Conservation (phyloP, 2,329 filamentous ascomycete genomes). For the Drechslerella dactyloides region DNA sequence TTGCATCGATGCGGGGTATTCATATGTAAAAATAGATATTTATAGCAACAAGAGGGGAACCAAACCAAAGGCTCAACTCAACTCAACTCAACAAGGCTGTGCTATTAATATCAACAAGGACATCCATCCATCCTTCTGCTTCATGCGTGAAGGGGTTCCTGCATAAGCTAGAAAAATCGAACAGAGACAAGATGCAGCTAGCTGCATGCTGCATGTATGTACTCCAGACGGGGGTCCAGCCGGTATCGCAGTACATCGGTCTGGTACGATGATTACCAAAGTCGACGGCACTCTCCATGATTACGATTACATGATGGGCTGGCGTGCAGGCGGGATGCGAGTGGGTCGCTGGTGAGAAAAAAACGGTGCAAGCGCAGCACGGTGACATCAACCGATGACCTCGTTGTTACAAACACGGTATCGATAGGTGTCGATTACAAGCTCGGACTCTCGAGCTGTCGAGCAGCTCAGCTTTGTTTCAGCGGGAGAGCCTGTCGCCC, state of each 20-base stretch:
- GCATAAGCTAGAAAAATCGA: conserved; percentile 46
- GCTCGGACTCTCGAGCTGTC: no score
- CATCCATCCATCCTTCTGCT: conserved; percentile 5
- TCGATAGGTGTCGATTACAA: no score
- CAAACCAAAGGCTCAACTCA: background rate
- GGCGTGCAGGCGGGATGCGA: background rate
- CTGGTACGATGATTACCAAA: background rate
- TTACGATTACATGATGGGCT: background rate
- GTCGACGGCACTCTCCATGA: background rate
- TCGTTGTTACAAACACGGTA: no score
- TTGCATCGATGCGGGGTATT: no score
- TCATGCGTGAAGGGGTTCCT: conserved; percentile 47
- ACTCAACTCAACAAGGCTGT: conserved; percentile 33
- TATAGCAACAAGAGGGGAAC: conserved; percentile 1
- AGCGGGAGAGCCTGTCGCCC: no score
- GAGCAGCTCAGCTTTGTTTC: no score
- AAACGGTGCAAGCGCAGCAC: conserved; percentile 12
- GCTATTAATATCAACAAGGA: conserved; percentile 41
- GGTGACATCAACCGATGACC: no score
- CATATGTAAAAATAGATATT: no score
- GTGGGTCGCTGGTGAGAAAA: background rate
- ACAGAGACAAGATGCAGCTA: conserved; percentile 16
- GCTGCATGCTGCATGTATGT: conserved; percentile 40
- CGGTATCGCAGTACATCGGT: conserved; percentile 7
- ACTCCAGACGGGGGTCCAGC: conserved; percentile 11